Base-by-base conservation (phyloP, 306 rosid genomes). In the Malus sieversii region DNA sequence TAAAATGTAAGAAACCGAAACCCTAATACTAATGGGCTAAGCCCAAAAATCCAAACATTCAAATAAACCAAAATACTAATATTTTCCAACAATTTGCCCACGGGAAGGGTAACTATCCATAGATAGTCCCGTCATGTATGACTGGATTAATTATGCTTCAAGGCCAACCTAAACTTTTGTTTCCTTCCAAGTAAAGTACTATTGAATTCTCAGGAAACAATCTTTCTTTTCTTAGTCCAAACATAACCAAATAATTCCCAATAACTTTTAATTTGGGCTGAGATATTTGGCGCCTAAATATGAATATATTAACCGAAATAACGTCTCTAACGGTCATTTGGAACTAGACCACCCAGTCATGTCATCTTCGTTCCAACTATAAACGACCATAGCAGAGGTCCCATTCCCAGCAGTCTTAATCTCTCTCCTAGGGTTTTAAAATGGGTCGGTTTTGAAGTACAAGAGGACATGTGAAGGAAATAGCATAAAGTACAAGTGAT, bases 91-190 rank as follows among this genome's bases (percentile, higher is more conserved):
- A 27, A 27, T 27, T 27, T 27, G 27, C 2, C 27, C 71, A 3
- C 48, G 15, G 38, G 68, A 80, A 57, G 19, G 73, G 84, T 87
- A 38, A 72, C 80, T 77, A 79, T 81, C 85, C 55, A 72, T 59
- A 48, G 2, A 16, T 5, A 55, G 75, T 15, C 61, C 70, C 63
- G 77, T 79, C 81, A 85, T 79, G 15, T 81, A 79, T 64, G 80
- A 48, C 20, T 69, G 73, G 57, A n/a, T 89, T 88, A 88, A 88
- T 83, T 86, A 76, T 88, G 90, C 97, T 88, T 93, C 71, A 89
- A 91, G 90, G 83, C 77, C 85, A 93, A 85, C 92, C 97, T 79
- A 90, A 58, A 62, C 64, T 75, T 85, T 70, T 77, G 61, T 79
- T 82, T 71, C 74, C 98, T 93, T 93, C 74, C 98, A 84, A 48